Percentiles rank a stretch among this genome's conserved stretches.
Conservation (phyloP, 306 rosid genomes). For the Dryas alaskensis region DNA sequence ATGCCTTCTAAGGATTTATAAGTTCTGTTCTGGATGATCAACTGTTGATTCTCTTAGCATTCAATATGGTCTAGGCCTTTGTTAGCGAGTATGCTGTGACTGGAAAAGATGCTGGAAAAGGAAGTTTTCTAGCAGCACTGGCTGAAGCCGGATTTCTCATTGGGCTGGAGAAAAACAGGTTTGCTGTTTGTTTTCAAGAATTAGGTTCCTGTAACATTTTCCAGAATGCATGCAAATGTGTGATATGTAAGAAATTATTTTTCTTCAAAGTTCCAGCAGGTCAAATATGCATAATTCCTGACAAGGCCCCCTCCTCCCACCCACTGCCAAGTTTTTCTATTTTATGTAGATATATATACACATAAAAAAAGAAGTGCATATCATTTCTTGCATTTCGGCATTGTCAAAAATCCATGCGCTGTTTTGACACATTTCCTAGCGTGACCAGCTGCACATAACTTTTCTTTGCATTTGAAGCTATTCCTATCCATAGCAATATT, state of each 20-base stretch:
- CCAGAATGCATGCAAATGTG: neutral
- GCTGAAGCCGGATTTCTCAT: conserved; percentile 90
- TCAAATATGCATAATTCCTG: neutral
- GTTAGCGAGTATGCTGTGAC: conserved; percentile 94
- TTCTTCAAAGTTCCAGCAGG: neutral
- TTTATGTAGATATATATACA: neutral
- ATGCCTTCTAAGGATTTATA: conserved; percentile 12
- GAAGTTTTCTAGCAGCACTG: conserved; percentile 79
- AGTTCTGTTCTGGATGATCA: neutral
- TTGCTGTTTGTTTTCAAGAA: conserved; percentile 12
- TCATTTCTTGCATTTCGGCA: neutral
- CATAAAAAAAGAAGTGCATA: neutral
- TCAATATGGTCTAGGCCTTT: conserved; percentile 62
- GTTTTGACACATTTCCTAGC: neutral
- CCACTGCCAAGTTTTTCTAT: neutral
- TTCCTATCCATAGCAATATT: neutral
- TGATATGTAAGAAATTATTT: neutral
- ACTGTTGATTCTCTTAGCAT: conserved; percentile 14
- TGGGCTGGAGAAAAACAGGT: conserved; percentile 90
- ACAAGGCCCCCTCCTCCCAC: neutral
- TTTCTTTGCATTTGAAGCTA: neutral
- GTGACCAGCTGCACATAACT: neutral
- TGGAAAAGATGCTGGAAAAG: conserved; percentile 68
- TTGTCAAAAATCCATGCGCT: neutral
- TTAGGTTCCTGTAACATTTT: neutral